Evolutionary conservation across 306 rosid species (phyloP).

Genomic region (Carpinus viminea): DNA sequence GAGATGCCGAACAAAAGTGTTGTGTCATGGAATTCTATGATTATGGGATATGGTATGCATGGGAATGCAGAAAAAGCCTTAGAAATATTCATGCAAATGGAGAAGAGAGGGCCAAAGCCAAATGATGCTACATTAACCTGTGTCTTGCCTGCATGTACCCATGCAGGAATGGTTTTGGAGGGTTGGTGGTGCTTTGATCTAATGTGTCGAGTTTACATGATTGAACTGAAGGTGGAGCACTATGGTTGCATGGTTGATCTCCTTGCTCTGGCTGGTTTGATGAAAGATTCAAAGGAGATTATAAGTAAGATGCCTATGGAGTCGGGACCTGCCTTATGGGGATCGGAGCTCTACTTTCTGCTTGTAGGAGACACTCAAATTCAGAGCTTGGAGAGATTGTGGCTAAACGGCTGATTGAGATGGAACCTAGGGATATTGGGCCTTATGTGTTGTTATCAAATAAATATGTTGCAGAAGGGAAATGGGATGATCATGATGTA

Average conservation of each 20-base stretch:
- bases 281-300: constrained; percentile 52
- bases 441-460: constrained; percentile 62
- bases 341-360: constrained; percentile 72
- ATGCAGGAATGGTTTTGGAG: constrained; percentile 66
- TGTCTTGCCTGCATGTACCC: constrained; percentile 61
- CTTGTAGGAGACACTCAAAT: constrained; percentile 56
- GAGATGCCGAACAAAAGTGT: constrained; percentile 51
- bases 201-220: constrained; percentile 57
- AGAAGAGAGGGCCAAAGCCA: constrained; percentile 44
- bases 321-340: constrained; percentile 64
- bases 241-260: constrained; percentile 77
- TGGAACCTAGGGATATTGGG: constrained; percentile 60
- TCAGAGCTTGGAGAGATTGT: constrained; percentile 53
- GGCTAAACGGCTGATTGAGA: constrained; percentile 59
- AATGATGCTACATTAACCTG: constrained; percentile 61
- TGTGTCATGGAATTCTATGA: constrained; percentile 74
- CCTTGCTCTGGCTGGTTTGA: constrained; percentile 65
- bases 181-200: constrained; percentile 69
- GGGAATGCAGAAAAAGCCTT: constrained; percentile 54
- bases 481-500: constrained; percentile 66
- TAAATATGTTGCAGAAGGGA: constrained; percentile 60
- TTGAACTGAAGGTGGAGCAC: constrained; percentile 70
- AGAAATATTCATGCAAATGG: constrained; percentile 56
- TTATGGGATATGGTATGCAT: constrained; percentile 64
- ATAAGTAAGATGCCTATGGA: constrained; percentile 44